These are phyloP conservation scores for Heliamphora pulchella DNA, from an alignment of 179 eudicot species.

Conservation along the genomic window DNA sequence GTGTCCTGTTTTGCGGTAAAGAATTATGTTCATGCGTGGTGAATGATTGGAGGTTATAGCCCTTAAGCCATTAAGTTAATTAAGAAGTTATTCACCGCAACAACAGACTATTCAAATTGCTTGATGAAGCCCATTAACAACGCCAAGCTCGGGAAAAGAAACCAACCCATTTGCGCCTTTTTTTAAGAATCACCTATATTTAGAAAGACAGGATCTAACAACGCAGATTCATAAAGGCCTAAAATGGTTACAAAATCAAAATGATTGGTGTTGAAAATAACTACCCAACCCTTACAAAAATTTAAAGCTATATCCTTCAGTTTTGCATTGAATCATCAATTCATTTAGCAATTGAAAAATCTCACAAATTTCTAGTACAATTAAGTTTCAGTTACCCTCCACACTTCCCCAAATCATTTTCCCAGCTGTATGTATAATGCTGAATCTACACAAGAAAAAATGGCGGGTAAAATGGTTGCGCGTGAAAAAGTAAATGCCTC, in stretches of 20 bases:
- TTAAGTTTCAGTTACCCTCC: not conserved
- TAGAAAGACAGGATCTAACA: not conserved
- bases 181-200: not conserved
- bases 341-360: not conserved
- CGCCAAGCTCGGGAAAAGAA: too few relatives aligned
- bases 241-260: not conserved
- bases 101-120: not conserved
- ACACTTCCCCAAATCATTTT: not conserved
- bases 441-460: constrained; percentile 7
- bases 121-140: not conserved
- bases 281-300: not conserved
- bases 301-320: not conserved
- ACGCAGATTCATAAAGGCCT: not conserved
- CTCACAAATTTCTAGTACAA: not conserved
- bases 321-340: not conserved
- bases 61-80: not conserved
- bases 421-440: not conserved
- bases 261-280: not conserved
- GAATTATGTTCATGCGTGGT: not conserved
- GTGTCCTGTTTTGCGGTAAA: not conserved
- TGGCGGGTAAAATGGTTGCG: not conserved
- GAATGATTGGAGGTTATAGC: not conserved
- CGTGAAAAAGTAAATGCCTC: not conserved
- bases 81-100: not conserved
- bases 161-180: not conserved